Conservation (phyloP, 2,329 filamentous ascomycete genomes). For the Calonectria honghensis region DNA sequence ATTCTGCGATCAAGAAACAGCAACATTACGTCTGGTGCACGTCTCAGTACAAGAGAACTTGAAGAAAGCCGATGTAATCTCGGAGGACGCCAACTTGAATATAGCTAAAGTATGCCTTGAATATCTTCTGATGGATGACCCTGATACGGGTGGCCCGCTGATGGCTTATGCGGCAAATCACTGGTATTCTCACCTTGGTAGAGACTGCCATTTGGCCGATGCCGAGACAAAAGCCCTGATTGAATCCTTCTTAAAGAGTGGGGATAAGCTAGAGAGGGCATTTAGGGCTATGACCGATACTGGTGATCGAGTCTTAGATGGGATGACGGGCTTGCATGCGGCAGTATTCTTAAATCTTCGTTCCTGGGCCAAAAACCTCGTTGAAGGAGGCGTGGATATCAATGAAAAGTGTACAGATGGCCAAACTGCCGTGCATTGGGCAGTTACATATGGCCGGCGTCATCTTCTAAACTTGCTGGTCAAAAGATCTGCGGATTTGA, state of each 20-base stretch:
- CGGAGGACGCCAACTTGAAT: background rate
- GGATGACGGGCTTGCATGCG: background rate
- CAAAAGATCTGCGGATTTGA: background rate
- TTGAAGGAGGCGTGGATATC: background rate
- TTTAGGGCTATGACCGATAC: background rate
- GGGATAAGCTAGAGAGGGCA: background rate
- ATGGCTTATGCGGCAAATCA: background rate
- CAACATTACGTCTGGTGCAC: background rate
- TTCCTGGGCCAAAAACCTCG: background rate
- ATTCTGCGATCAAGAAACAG: background rate
- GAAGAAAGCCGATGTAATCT: background rate
- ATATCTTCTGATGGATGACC: background rate
- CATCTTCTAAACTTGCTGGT: background rate
- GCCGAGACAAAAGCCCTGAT: background rate
- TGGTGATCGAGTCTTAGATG: background rate
- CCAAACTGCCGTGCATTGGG: background rate
- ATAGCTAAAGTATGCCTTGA: background rate
- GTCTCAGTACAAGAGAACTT: background rate
- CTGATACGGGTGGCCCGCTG: background rate
- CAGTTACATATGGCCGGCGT: background rate
- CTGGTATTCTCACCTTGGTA: background rate
- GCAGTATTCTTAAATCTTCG: background rate
- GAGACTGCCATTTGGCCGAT: background rate
- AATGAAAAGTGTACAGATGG: background rate
- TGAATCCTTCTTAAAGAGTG: background rate